phyloP scores from a whole-genome alignment of 805 yeast species.

The Dipodascus geniculatus region DNA sequence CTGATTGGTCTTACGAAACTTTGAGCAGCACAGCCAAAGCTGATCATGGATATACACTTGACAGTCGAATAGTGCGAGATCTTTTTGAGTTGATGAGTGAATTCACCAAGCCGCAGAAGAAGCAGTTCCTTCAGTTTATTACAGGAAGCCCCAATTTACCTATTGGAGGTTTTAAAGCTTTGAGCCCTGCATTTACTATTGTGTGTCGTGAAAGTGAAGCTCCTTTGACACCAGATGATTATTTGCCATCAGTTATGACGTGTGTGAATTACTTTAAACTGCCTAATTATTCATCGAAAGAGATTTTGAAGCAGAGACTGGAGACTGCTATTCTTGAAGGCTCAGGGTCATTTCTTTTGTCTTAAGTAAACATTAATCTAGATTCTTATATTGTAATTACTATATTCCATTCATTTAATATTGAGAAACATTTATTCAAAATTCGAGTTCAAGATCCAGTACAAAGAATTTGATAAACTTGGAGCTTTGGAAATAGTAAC shows the following conservation, averaged over 20 bases:
- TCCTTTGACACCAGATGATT: conserved; percentile 57
- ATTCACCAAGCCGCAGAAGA: conserved; percentile 43
- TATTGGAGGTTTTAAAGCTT: conserved; percentile 79
- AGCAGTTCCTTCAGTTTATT: conserved; percentile 71
- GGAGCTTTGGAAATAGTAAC: too few relatives aligned
- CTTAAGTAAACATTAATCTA: conserved; percentile 29
- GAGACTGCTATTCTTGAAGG: conserved; percentile 76
- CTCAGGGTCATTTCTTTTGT: conserved; percentile 72
- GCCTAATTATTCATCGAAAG: conserved; percentile 64
- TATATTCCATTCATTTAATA: too few relatives aligned
- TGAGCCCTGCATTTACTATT: conserved; percentile 76
- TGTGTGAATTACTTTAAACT: conserved; percentile 90
- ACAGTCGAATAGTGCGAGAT: conserved; percentile 48
- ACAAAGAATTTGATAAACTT: too few relatives aligned
- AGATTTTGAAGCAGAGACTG: conserved; percentile 46
- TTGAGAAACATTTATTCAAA: too few relatives aligned
- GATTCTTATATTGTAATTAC: neutral
- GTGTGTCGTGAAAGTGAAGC: conserved; percentile 71
- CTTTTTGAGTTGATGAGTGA: conserved; percentile 50
- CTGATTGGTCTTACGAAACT: conserved; percentile 64
- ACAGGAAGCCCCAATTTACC: conserved; percentile 93
- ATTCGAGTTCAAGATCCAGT: too few relatives aligned
- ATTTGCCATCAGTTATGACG: conserved; percentile 94
- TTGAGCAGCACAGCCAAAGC: conserved; percentile 55
- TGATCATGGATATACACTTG: conserved; percentile 79